A percentile compares a stretch with the other conserved stretches of the same genome.
Conservation (phyloP, 139 green algal species). For the Deuterostichococcus epilithicus region DNA sequence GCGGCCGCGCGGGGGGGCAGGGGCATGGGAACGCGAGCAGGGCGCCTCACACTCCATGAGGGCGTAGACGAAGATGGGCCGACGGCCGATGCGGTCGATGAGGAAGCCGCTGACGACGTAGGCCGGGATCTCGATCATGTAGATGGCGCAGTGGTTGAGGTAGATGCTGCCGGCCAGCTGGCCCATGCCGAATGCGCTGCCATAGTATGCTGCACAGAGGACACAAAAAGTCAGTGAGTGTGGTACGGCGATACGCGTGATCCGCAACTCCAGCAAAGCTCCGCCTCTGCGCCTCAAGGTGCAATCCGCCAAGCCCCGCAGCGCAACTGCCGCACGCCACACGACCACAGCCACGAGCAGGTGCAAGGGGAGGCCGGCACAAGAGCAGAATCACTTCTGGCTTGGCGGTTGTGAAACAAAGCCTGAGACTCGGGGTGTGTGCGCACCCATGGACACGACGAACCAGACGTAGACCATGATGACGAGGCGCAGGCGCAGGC, state of each 20-base stretch:
- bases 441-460: not conserved
- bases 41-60: conserved; percentile 23
- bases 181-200: not conserved
- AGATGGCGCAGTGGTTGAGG: conserved; percentile 25
- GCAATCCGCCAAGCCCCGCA: not conserved
- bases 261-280: not conserved
- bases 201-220: conserved; percentile 19
- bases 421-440: not conserved
- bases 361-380: not conserved
- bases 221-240: not conserved
- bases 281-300: not conserved
- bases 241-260: not conserved
- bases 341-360: conserved; percentile 13
- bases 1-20: not conserved
- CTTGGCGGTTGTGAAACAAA: too few species aligned
- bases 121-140: conserved; percentile 35
- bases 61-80: conserved; percentile 17
- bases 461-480: conserved; percentile 12
- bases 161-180: conserved; percentile 18
- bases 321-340: not conserved
- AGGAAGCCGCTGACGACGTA: conserved; percentile 18
- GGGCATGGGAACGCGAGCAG: not conserved
- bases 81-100: conserved; percentile 32
- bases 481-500: conserved; percentile 29
- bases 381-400: not conserved